These are phyloP conservation scores for Scutellaria galericulata DNA, from an alignment of 257 asterid genomes.

Conservation along the genomic window DNA sequence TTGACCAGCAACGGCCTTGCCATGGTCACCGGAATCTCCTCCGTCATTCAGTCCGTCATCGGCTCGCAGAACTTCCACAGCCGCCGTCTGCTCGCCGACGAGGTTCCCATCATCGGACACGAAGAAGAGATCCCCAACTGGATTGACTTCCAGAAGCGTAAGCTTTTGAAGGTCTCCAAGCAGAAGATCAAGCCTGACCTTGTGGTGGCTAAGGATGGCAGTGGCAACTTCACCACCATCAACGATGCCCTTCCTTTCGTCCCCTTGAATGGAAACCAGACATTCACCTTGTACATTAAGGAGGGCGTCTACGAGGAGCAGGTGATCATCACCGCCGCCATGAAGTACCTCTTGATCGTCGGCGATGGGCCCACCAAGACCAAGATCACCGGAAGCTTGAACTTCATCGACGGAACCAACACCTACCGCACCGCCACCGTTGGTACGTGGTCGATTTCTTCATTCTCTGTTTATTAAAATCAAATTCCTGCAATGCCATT, in stretches of 20 bases:
- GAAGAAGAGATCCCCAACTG: conserved; percentile 46
- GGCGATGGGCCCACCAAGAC: conserved; percentile 90
- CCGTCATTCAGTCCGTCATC: conserved; percentile 40
- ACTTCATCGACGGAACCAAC: conserved; percentile 59
- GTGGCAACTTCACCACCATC: conserved; percentile 54
- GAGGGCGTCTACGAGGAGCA: conserved; percentile 68
- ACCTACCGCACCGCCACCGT: conserved; percentile 73
- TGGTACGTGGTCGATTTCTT: conserved; percentile 40
- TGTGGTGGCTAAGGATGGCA: conserved; percentile 72
- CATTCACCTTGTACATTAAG: conserved; percentile 55
- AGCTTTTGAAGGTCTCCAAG: conserved; percentile 38
- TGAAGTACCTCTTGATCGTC: conserved; percentile 45
- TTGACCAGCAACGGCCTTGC: conserved; percentile 83
- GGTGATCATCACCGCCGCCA: conserved; percentile 45
- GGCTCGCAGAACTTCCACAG: conserved; percentile 13
- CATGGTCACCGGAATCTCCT: conserved; percentile 66
- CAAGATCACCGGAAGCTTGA: conserved; percentile 66
- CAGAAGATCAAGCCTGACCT: conserved; percentile 43
- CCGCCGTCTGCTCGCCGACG: conserved; percentile 55
- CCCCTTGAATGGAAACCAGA: conserved; percentile 44
- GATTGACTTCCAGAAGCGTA: conserved; percentile 42
- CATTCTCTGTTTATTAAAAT: background rate
- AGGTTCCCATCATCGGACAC: conserved; percentile 33
- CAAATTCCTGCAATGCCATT: background rate
- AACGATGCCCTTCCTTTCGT: conserved; percentile 50